Percentiles rank a stretch among this genome's conserved stretches.
Evolutionary conservation across 306 rosid species (phyloP).

Genomic region (Cicer arietinum): DNA sequence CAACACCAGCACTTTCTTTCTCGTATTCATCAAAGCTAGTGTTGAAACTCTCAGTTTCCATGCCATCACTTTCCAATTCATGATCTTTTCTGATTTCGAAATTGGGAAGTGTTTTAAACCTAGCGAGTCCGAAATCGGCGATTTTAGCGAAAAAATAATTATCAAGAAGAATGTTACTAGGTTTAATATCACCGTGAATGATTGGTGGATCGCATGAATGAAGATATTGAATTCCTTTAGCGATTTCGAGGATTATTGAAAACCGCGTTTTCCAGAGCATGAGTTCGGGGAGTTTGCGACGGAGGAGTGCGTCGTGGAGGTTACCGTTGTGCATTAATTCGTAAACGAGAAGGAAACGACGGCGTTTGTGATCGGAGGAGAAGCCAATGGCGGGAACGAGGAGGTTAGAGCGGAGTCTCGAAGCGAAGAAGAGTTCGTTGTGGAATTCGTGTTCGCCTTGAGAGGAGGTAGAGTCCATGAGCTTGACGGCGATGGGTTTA

Average conservation of each 20-base stretch:
- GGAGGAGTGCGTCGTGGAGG: conserved; percentile 77
- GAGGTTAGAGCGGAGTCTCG: conserved; percentile 56
- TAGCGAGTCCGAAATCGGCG: conserved; percentile 89
- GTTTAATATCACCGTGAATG: conserved; percentile 90
- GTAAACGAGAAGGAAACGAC: conserved; percentile 76
- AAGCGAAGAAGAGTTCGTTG: conserved; percentile 88
- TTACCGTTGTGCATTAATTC: conserved; percentile 80
- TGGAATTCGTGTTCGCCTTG: conserved; percentile 96
- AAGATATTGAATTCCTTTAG: conserved; percentile 66
- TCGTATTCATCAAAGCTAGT: conserved; percentile 51
- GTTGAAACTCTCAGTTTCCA: conserved; percentile 59
- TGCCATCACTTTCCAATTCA: not conserved
- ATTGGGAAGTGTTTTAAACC: conserved; percentile 55
- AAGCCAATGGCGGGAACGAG: conserved; percentile 71
- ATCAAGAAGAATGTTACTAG: conserved; percentile 79
- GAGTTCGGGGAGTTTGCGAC: conserved; percentile 58
- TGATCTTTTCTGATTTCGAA: conserved; percentile 18
- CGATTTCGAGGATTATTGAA: conserved; percentile 56
- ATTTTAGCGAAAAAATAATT: conserved; percentile 59
- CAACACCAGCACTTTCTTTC: not conserved
- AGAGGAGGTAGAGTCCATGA: conserved; percentile 80
- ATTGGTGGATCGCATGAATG: conserved; percentile 79
- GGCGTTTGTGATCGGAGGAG: conserved; percentile 70
- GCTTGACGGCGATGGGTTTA: conserved; percentile 77
- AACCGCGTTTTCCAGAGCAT: conserved; percentile 68